phyloP scores from a whole-genome alignment of 768 basidiomycete genomes.

The Infundibulicybe gibba region DNA sequence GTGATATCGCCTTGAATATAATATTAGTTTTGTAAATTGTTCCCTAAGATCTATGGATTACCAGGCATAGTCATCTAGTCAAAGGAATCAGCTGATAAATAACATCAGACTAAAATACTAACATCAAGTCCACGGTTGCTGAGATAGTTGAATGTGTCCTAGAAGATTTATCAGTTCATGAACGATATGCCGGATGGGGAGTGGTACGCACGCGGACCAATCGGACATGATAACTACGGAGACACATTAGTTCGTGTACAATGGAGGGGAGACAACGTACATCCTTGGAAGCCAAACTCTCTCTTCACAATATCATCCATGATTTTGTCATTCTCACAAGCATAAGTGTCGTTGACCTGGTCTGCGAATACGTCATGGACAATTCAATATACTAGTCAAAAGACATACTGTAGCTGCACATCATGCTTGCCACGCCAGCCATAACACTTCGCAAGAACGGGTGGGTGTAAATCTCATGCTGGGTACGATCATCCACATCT shows the following conservation, averaged over 20 bases:
- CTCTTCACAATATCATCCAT: slow-evolving; percentile 74
- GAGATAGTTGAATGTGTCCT: slow-evolving; percentile 57
- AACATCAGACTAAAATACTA: slow-evolving; percentile 13
- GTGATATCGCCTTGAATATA: slow-evolving; percentile 32
- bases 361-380: slow-evolving; percentile 31
- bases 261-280: slow-evolving; percentile 24
- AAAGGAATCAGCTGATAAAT: not conserved
- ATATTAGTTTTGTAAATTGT: not conserved
- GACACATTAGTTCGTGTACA: no score
- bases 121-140: slow-evolving; percentile 64
- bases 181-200: not conserved
- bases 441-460: slow-evolving; percentile 69
- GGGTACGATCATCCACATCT: slow-evolving; percentile 75
- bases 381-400: not conserved
- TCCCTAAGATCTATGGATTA: slow-evolving; percentile 33
- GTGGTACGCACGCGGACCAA: slow-evolving; percentile 52
- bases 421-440: slow-evolving; percentile 70
- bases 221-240: slow-evolving; percentile 63
- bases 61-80: slow-evolving; percentile 72
- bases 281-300: slow-evolving; percentile 77
- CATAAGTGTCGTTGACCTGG: slow-evolving; percentile 64
- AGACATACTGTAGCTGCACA: slow-evolving; percentile 68
- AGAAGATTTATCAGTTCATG: not conserved
- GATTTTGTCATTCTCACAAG: slow-evolving; percentile 70
- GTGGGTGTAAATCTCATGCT: slow-evolving; percentile 72